A percentile compares a stretch with the other conserved stretches of the same genome.
Evolutionary conservation across 345 rosid species (phyloP).

Genomic region (Rhodomyrtus tomentosa): DNA sequence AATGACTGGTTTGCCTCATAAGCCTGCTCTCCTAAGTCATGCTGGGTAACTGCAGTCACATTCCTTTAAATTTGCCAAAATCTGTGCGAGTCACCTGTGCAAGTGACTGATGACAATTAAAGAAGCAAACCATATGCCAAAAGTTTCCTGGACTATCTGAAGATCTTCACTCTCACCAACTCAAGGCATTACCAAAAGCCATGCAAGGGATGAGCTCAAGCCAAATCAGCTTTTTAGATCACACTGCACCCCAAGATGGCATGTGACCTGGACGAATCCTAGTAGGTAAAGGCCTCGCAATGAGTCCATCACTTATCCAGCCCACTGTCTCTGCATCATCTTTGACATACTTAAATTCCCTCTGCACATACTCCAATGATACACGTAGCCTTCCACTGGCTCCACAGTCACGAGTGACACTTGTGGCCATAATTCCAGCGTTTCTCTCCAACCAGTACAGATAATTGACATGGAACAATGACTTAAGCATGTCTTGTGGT

Average conservation of each 20-base stretch:
- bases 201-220: neutral
- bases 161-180: neutral
- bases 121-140: neutral
- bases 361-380: constrained; percentile 65
- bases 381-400: constrained; percentile 67
- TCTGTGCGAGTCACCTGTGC: neutral
- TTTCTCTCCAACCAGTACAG: constrained; percentile 93
- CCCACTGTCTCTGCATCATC: constrained; percentile 63
- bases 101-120: neutral
- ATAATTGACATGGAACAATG: constrained; percentile 81
- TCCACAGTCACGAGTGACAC: constrained; percentile 50
- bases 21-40: neutral
- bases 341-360: constrained; percentile 78
- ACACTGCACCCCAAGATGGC: constrained; percentile 7
- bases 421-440: constrained; percentile 66
- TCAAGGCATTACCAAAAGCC: neutral
- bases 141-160: neutral
- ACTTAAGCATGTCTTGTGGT: constrained; percentile 89
- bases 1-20: neutral
- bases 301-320: constrained; percentile 79
- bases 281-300: constrained; percentile 72
- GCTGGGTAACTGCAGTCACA: neutral
- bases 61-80: neutral
- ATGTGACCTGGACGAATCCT: constrained; percentile 36
- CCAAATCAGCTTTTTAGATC: neutral